Base-by-base conservation (phyloP, 2,329 filamentous ascomycete genomes). In the Scorias spongiosa region DNA sequence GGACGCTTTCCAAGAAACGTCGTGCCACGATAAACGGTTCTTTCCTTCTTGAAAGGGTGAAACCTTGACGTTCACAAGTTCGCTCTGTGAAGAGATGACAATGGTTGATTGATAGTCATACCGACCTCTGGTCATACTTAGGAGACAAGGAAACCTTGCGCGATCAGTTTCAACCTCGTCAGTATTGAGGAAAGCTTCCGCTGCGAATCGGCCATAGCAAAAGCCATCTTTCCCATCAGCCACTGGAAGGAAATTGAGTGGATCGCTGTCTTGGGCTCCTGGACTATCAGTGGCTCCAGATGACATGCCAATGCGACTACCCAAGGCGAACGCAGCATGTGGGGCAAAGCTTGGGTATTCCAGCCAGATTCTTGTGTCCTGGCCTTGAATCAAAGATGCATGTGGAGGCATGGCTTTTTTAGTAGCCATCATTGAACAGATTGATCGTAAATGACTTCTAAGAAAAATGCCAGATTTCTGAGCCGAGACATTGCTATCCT, bases 301-400 rank as follows among this genome's bases (percentile, higher is more conserved):
- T 5, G 32, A 32, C 17, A n/a, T 12, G 29, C 29, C 29, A n/a
- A 57, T 56, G 56, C 68, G 71, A 11, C 81, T 81, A 28, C 80
- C 78, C 2, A 93, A 68, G 2, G 88, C 72, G 10, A 79, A 75
- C 12, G 78, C 67, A 45, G 85, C 76, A 53, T 89, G 82, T 14
- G 83, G 74, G 18, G 79, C 79, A 49, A 89, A 72, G 9, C 71
- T 65, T 0, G 85, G 84, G 54, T 93, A 91, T 44, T 80, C 73
- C 12, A 88, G 59, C 86, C 85, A 94, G 34, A 93, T 81, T 1
- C 75, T 77, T 43, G 84, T 84, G 57, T 94, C 82, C 48, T 89
- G 78, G 1, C 79, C 78, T 54, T 86, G 82, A 1, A 81, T 81
- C n/a, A 88, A 68, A 38, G 80, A 74, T 42, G 69, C 60, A 36